Evolutionary conservation across 176 grass and related monocot genomes (phyloP).

Genomic region (Avena atlantica): DNA sequence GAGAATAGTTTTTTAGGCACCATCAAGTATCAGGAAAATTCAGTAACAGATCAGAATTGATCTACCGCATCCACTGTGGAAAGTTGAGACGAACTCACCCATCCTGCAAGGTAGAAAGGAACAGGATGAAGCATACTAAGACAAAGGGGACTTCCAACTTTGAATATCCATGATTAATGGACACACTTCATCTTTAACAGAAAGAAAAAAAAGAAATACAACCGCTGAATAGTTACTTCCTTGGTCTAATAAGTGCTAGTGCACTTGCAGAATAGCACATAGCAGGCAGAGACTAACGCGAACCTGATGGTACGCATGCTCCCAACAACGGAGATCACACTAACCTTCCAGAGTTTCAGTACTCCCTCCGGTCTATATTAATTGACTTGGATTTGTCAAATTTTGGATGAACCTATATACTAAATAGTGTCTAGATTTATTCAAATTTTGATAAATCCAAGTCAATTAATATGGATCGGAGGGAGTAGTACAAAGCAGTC

Average conservation of each 20-base stretch:
- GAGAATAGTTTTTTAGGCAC: background rate
- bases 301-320: background rate
- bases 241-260: background rate
- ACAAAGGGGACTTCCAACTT: background rate
- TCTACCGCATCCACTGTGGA: background rate
- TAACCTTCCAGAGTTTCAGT: background rate
- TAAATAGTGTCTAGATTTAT: no score
- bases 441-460: no score
- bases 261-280: background rate
- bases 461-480: no score
- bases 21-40: background rate
- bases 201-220: background rate
- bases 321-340: background rate
- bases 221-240: background rate
- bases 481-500: background rate
- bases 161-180: background rate
- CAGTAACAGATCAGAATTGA: constrained; percentile 19
- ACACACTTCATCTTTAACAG: background rate
- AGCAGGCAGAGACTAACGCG: background rate
- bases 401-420: no score
- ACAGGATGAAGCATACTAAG: background rate
- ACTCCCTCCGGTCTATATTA: no score
- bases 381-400: no score
- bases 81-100: constrained; percentile 58
- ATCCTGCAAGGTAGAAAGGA: constrained; percentile 61